These are phyloP conservation scores for Metschnikowia drakensbergensis DNA, from an alignment of 805 yeast species.

Conservation along the genomic window DNA sequence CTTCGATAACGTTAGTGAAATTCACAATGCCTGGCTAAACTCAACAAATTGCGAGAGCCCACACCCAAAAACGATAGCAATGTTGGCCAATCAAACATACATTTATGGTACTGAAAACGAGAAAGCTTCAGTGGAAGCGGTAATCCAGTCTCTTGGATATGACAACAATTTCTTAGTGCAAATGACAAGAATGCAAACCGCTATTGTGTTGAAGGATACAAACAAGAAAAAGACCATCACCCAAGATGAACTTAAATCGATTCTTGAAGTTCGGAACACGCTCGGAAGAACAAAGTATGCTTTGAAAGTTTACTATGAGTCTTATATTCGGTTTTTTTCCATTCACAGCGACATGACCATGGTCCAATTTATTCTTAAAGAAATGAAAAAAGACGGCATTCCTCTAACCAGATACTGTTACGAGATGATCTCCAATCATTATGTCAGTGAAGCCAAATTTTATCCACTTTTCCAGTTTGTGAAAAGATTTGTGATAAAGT, in stretches of 20 bases:
- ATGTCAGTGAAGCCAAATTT: conserved; percentile 26
- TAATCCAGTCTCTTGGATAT: conserved; percentile 20
- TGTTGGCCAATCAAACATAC: conserved; percentile 28
- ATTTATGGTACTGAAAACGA: conserved; percentile 30
- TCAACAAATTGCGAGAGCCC: conserved; percentile 22
- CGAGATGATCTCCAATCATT: conserved; percentile 25
- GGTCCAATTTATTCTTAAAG: conserved; percentile 25
- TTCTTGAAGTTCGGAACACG: conserved; percentile 14
- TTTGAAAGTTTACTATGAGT: conserved; percentile 25
- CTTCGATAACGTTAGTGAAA: conserved; percentile 26
- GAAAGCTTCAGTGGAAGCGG: conserved; percentile 18
- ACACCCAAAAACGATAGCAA: conserved; percentile 24
- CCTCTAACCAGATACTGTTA: conserved; percentile 20
- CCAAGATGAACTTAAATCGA: conserved; percentile 24
- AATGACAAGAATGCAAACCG: conserved; percentile 21
- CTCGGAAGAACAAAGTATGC: conserved; percentile 15
- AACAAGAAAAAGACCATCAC: conserved; percentile 24
- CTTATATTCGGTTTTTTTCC: conserved; percentile 27
- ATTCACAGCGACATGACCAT: conserved; percentile 26
- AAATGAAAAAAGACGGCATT: conserved; percentile 25
- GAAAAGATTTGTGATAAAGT: conserved; percentile 14
- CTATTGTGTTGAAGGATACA: conserved; percentile 26
- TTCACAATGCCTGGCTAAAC: conserved; percentile 28
- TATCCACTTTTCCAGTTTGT: conserved; percentile 27
- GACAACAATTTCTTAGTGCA: conserved; percentile 24